These are phyloP conservation scores for Claviceps citrina DNA, from an alignment of 2,329 filamentous ascomycete genomes.

Conservation along the genomic window DNA sequence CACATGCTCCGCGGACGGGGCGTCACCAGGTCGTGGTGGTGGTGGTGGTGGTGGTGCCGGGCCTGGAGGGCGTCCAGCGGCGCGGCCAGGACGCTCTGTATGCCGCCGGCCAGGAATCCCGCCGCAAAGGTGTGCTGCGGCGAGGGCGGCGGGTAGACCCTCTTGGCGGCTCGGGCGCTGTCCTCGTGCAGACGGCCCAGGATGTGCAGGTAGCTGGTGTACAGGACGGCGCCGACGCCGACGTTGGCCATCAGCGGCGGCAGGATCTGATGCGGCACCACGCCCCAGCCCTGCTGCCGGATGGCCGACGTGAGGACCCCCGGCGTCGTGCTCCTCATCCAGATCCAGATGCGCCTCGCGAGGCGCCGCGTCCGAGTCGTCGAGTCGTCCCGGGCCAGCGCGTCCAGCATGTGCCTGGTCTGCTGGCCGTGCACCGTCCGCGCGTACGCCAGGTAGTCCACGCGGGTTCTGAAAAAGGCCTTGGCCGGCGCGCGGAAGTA, in stretches of 20 bases:
- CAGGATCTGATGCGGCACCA: constrained; percentile 62
- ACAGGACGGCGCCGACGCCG: constrained; percentile 57
- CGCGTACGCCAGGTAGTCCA: constrained; percentile 60
- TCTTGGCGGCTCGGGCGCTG: constrained; percentile 37
- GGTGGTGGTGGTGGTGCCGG: constrained; percentile 53
- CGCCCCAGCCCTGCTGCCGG: constrained; percentile 53
- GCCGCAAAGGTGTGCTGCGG: constrained; percentile 50
- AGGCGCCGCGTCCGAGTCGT: constrained; percentile 19
- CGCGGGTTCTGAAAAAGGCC: constrained; percentile 77
- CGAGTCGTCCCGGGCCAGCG: constrained; percentile 20
- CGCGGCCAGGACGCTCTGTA: constrained; percentile 58
- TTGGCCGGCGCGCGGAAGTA: constrained; percentile 87
- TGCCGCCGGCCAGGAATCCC: constrained; percentile 50
- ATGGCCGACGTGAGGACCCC: constrained; percentile 54
- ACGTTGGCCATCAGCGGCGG: constrained; percentile 63
- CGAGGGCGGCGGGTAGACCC: constrained; percentile 55
- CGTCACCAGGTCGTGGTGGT: constrained; percentile 35
- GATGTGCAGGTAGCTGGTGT: constrained; percentile 60
- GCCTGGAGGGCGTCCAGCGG: constrained; percentile 63
- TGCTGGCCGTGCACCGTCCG: constrained; percentile 36
- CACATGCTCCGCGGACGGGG: constrained; percentile 49
- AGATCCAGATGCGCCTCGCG: constrained; percentile 28
- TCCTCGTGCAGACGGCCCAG: constrained; percentile 52
- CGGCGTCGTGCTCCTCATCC: constrained; percentile 50
- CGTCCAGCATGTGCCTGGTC: constrained; percentile 21